A percentile compares a stretch with the other conserved stretches of the same genome.
These are phyloP conservation scores for Cercis canadensis DNA, from an alignment of 306 rosid species.

Conservation along the genomic window DNA sequence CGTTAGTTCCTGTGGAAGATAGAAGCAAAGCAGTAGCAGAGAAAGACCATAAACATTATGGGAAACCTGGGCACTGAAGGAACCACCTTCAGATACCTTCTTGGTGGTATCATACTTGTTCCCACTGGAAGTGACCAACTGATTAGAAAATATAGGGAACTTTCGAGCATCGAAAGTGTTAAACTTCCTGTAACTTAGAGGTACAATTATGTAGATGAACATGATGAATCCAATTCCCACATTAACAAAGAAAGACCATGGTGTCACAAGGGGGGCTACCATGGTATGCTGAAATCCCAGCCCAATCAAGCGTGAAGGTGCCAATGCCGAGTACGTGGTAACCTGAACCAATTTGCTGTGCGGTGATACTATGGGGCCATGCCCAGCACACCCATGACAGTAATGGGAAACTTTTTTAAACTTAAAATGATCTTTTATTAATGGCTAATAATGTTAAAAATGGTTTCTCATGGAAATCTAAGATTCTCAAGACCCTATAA, in stretches of 20 bases:
- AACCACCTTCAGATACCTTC: too few relatives aligned
- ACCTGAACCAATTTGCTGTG: conserved; percentile 94
- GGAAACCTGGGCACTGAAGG: conserved; percentile 28
- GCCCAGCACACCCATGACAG: conserved; percentile 99
- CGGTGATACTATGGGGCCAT: conserved; percentile 90
- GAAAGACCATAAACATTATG: conserved; percentile 5
- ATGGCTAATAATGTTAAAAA: too few relatives aligned
- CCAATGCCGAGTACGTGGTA: conserved; percentile 90
- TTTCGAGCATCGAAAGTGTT: conserved; percentile 89
- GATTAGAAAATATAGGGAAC: conserved; percentile 93
- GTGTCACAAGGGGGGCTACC: conserved; percentile 93
- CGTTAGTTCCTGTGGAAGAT: not conserved
- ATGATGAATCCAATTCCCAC: conserved; percentile 88
- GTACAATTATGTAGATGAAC: conserved; percentile 89
- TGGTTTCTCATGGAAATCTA: too few relatives aligned
- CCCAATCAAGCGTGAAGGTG: conserved; percentile 97
- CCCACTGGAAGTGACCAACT: conserved; percentile 72
- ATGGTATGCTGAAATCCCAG: conserved; percentile 96
- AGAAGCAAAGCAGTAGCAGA: conserved; percentile 15
- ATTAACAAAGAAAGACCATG: conserved; percentile 90
- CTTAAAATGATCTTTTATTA: too few relatives aligned
- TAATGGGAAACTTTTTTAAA: too few relatives aligned
- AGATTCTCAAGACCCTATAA: too few relatives aligned
- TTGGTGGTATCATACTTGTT: conserved; percentile 83
- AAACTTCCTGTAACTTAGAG: conserved; percentile 92